Evolutionary conservation across 1,284 basidiomycete species (phyloP).

Genomic region (Fomitiporia mediterranea): DNA sequence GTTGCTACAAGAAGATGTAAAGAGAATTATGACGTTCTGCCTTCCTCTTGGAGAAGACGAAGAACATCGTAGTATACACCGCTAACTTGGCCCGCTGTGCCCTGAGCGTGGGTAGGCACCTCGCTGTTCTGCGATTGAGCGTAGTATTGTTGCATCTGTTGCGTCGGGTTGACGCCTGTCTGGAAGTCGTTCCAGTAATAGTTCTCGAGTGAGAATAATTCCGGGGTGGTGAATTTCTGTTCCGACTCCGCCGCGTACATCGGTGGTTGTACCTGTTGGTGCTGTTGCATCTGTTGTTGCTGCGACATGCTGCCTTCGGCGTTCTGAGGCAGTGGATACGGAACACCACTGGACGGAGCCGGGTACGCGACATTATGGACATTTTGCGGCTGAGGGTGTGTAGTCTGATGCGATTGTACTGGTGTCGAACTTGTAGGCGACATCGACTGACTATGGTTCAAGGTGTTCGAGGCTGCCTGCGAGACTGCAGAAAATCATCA

Average conservation of each 20-base stretch:
- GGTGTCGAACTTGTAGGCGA: conserved; percentile 9
- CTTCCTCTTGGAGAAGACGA: conserved; percentile 14
- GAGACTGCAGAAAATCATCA: conserved; percentile 1
- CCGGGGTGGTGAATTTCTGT: conserved; percentile 11
- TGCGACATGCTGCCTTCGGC: background rate
- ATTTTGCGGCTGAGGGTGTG: background rate
- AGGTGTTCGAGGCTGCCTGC: conserved; percentile 18
- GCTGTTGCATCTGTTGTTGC: background rate
- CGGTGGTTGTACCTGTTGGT: background rate
- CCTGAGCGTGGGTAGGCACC: background rate
- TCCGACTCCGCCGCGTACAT: background rate
- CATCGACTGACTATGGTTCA: conserved; percentile 11
- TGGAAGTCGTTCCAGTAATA: conserved; percentile 21
- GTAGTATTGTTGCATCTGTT: conserved; percentile 7
- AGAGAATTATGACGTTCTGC: background rate
- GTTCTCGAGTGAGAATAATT: conserved; percentile 16
- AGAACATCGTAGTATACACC: conserved; percentile 15
- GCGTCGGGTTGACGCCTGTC: background rate
- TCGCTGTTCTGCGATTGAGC: background rate
- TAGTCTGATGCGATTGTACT: background rate
- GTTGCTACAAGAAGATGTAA: too few species aligned
- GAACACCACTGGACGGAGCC: background rate
- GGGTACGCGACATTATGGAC: background rate
- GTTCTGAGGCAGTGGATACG: background rate
- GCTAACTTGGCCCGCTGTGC: background rate